Base-by-base conservation (phyloP, 2,329 filamentous ascomycete genomes). In the Fusarium sacchari region DNA sequence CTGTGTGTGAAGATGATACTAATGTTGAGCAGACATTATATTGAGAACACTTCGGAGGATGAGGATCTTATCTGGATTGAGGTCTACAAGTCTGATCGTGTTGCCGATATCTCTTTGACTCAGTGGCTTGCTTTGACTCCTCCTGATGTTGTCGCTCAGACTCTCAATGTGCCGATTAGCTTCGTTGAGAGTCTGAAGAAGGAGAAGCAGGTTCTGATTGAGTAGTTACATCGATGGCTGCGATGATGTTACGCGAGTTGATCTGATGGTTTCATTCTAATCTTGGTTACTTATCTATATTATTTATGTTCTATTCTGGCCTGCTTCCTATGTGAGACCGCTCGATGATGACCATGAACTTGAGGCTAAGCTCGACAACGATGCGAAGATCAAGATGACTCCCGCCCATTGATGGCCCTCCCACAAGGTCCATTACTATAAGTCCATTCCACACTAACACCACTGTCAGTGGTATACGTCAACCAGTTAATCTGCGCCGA, bases 91-190 rank as follows among this genome's bases (percentile, higher is more conserved):
- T 88, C 87, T 46, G 90, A 93, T 69, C 86, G 88, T 5, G 90
- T 93, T 4, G 89, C 88, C 2, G 91, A 93, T 76, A 91, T 93
- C 70, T 87, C 88, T 0, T 80, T 93, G 47, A 90, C 88, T 0
- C 91, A 93, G 79, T 94, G 91, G 91, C 83, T 94, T 43, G 91
- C 91, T 2, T 82, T 93, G 57, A 93, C 91, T 0, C 91, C 91
- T 0, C 83, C 88, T 0, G 87, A 90, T 53, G 86, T 92, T 57
- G 90, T 92, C 22, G 88, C 89, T 1, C 85, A 88, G 79, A 86
- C 86, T 5, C 82, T 92, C 20, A 91, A 90, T 75, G 86, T 92
- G 20, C 86, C 88, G 0, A 76, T 89, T 8, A 83, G 85, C n/a
- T 84, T 91, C 52, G 88, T 89, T 5, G 81, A 88, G 75, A 81